phyloP scores from a whole-genome alignment of 805 yeast species.

The Scheffersomyces coipomensis region DNA sequence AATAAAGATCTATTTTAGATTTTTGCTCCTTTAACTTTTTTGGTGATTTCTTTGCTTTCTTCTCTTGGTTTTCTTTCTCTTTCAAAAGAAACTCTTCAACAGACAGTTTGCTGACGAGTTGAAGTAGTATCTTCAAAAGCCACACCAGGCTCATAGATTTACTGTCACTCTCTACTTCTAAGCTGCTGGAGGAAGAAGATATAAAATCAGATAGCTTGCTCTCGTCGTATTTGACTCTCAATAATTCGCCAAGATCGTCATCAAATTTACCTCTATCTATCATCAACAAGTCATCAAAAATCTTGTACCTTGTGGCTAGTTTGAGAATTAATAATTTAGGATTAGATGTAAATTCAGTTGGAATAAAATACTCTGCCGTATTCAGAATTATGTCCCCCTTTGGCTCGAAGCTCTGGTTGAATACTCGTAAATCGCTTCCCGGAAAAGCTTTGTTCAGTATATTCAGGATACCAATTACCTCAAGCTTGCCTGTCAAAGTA shows the following conservation, averaged over 20 bases:
- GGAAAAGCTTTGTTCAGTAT: no score
- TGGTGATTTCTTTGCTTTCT: not conserved
- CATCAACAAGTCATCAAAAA: not conserved
- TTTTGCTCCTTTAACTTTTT: not conserved
- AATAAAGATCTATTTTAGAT: no score
- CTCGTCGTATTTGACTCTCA: not conserved
- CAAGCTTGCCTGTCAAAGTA: not conserved
- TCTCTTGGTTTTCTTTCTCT: not conserved
- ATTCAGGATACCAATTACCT: not conserved
- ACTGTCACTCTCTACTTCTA: no score
- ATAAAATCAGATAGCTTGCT: not conserved
- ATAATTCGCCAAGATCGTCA: not conserved
- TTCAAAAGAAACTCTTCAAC: no score
- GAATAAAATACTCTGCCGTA: not conserved
- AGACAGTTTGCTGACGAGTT: not conserved
- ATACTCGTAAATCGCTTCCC: no score
- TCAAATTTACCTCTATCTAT: not conserved
- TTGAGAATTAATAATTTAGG: not conserved
- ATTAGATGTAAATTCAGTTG: not conserved
- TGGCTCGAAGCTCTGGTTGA: no score
- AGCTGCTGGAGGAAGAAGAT: no score
- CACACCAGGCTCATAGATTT: no score
- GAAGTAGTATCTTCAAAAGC: not conserved
- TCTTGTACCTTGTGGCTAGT: not conserved
- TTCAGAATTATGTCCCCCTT: not conserved